A percentile compares a stretch with the other conserved stretches of the same genome.
These are phyloP conservation scores for Trametes cinnabarina DNA, from an alignment of 768 basidiomycete species.

Conservation along the genomic window DNA sequence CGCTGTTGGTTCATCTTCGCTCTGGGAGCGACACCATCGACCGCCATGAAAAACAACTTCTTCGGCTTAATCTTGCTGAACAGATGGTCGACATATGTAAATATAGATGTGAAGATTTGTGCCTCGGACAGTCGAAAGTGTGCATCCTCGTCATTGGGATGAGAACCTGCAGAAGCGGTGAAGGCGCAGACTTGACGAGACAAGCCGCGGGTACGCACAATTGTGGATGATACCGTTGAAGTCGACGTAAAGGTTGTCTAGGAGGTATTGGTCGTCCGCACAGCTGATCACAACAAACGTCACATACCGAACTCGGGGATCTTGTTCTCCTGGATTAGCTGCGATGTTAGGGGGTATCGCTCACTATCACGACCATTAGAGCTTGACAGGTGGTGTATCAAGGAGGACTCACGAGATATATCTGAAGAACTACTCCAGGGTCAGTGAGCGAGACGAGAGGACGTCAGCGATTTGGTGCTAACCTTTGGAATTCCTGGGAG, in stretches of 20 bases:
- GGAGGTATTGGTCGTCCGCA: conserved; percentile 4
- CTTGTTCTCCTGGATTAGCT: conserved; percentile 96
- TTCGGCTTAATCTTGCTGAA: conserved; percentile 97
- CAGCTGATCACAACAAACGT: not conserved
- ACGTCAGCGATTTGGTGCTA: conserved; percentile 5
- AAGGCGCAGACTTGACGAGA: not conserved
- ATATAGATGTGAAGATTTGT: conserved; percentile 96
- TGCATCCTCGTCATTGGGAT: conserved; percentile 94
- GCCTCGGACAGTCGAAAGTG: conserved; percentile 96
- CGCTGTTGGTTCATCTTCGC: conserved; percentile 99
- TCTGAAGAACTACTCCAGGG: conserved; percentile 76
- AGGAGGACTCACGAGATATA: conserved; percentile 76
- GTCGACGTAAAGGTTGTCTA: conserved; percentile 86
- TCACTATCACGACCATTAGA: conserved; percentile 51
- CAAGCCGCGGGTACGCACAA: conserved; percentile 37
- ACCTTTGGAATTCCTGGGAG: conserved; percentile 49
- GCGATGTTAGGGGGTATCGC: conserved; percentile 96
- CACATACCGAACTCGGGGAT: conserved; percentile 93
- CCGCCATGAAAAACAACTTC: conserved; percentile 98
- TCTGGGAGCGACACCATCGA: conserved; percentile 94
- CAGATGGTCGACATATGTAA: conserved; percentile 93
- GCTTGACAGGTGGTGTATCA: conserved; percentile 1
- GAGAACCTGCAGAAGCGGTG: conserved; percentile 57
- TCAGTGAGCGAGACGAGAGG: not conserved
- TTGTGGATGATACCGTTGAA: conserved; percentile 94